Base-by-base conservation (phyloP, 306 rosid genomes). In the Senna siamea region DNA sequence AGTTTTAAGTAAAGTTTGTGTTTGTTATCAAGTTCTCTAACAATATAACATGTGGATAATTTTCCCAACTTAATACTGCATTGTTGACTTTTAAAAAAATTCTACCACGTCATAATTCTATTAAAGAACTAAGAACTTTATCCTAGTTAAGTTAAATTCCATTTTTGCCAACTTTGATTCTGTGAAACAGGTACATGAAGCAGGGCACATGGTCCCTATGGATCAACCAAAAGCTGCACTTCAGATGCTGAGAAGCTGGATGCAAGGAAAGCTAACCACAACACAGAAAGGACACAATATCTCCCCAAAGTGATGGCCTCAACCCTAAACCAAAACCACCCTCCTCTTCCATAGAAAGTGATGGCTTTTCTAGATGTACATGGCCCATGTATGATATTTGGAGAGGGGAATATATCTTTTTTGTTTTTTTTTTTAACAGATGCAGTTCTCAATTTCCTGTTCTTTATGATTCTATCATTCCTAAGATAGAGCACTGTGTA, bases 191-290 rank as follows among this genome's bases (percentile, higher is more conserved):
- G 92, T 90, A 26, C 76, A 84, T 74, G 75, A 48, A 13, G 97
- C 98, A 20, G 98, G 98, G 63, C 98, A 93, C 73, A 78, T 93
- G 98, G 98, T 93, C 40, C 96, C 96, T 32, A 93, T 88, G 98
- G 97, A 93, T 83, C 98, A 93, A 89, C 94, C 98, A 48, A 83
- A 90, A 83, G 96, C 89, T 28, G 86, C 98, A 65, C 81, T 93
- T 61, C 74, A 88, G 23, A 87, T 93, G 98, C 82, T 93, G 40
- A 81, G 61, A 43, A 81, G 50, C 23, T 90, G 98, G 96, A 93
- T 85, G 85, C 79, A 61, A 56, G 94, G 94, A 9, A 87, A 78
- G 28, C 55, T 88, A 47, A 22, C 41, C 1, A 7, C 14, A 5
- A 38, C 67, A 5, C 70, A 65, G 3, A 13, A 28, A 23, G 75